Evolutionary conservation across 768 basidiomycete genomes (phyloP), one percentile per base, ranked within the genome.

Genomic region (Pholiota conissans): DNA sequence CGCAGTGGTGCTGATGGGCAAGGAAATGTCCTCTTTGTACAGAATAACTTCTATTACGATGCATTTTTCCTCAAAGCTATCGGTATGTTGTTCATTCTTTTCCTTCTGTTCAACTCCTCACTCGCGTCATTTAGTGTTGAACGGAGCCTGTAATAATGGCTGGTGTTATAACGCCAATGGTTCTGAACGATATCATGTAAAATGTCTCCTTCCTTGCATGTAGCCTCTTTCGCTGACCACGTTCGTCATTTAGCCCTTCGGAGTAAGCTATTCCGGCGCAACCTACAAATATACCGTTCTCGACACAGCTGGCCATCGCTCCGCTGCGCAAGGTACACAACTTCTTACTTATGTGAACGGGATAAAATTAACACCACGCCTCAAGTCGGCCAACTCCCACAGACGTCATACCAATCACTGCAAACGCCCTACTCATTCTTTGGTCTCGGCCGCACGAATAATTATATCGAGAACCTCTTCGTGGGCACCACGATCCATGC

Each of bases 31-130:
- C 66, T 84, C 4, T 96, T 99, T 67, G 77, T 99, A 48, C 94
- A 96, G 73, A 99, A 99, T 67, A 98, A 98, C 71, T 92, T 95
- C 66, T 98, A 96, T 66, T 95, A 95, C 67, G 97, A 99, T 62
- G 96, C 97, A 0, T 99, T 99, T 78, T 99, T 98, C 83, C 79
- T 98, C 52, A 98, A 98, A 68, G 93, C 97, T 2, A 91, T 95
- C 40, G 89, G 95, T 96, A 40, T 42, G 85, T 73, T 22, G 9
- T 52, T 37, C 35, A 6, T 18, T 30, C 22, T 32, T n/a, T 32
- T 18, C 13, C 13, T 28, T 7, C 13, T 13, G 27, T 27, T 8
- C 27, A 26, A n/a, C n/a, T n/a, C n/a, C n/a, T n/a, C n/a, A 22
- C 53, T 56, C 20, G 58, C 4, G 29, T 11, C 13, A 8, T 4